These are phyloP conservation scores for Ustilago xerochloae DNA, from an alignment of 1,284 basidiomycete genomes.

Conservation along the genomic window DNA sequence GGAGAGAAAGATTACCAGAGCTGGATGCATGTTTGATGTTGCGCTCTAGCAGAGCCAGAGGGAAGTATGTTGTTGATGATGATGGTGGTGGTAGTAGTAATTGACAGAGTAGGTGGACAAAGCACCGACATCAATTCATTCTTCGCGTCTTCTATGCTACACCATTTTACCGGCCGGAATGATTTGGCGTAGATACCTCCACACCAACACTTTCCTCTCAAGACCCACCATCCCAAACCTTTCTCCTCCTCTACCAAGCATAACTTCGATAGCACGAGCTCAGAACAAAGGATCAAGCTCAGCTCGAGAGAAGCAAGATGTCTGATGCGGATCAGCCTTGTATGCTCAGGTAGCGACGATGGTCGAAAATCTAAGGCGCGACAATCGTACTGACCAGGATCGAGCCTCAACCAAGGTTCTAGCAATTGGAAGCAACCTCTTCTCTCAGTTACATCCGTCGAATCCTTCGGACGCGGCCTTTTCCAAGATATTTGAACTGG, in stretches of 20 bases:
- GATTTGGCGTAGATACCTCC: constrained; percentile 14
- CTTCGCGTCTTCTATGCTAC: constrained; percentile 7
- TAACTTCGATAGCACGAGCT: no score
- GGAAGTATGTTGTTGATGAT: neutral
- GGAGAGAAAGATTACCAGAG: constrained; percentile 51
- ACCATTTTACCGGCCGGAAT: constrained; percentile 25
- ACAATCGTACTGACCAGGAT: neutral
- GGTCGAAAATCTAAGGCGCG: neutral
- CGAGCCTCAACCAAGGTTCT: constrained; percentile 1
- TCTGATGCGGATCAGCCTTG: no score
- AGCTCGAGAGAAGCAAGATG: no score
- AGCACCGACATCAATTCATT: constrained; percentile 24
- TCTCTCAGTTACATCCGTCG: constrained; percentile 1
- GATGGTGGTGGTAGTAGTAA: neutral
- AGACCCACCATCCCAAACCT: no score
- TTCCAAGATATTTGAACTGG: neutral
- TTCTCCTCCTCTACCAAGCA: no score
- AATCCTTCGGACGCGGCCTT: neutral
- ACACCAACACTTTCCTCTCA: constrained; percentile 27
- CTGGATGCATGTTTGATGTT: constrained; percentile 50
- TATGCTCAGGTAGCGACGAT: no score
- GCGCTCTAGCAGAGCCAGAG: neutral
- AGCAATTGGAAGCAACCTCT: constrained; percentile 21
- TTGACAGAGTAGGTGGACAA: constrained; percentile 32
- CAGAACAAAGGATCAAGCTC: no score